Percentiles rank a stretch among this genome's conserved stretches.
These are phyloP conservation scores for Auricularia sp. DNA, from an alignment of 768 basidiomycete genomes.

Conservation along the genomic window DNA sequence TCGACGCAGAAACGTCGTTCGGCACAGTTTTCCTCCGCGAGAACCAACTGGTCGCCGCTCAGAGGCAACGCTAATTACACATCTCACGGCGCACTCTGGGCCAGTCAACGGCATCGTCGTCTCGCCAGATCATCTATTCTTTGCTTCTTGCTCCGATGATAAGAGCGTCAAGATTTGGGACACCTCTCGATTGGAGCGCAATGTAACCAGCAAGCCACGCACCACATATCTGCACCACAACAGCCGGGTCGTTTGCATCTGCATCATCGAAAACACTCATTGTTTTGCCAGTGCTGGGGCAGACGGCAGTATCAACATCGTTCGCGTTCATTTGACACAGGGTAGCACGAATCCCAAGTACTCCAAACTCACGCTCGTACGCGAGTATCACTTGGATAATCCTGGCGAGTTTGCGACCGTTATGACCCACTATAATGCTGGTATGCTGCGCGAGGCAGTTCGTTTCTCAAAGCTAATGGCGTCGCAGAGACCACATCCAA, in stretches of 20 bases:
- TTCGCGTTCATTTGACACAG: constrained; percentile 66
- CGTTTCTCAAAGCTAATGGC: neutral
- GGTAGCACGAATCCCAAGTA: constrained; percentile 74
- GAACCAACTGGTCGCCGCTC: constrained; percentile 51
- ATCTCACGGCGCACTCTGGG: constrained; percentile 75
- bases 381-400: constrained; percentile 68
- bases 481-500: constrained; percentile 62
- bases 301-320: constrained; percentile 35
- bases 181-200: constrained; percentile 81
- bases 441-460: constrained; percentile 26
- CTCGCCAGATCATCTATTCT: constrained; percentile 91
- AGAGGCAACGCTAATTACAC: constrained; percentile 75
- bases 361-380: constrained; percentile 63
- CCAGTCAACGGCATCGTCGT: constrained; percentile 72
- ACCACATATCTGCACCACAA: constrained; percentile 38
- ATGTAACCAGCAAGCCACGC: constrained; percentile 70
- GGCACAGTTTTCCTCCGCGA: constrained; percentile 58
- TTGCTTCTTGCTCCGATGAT: constrained; percentile 34
- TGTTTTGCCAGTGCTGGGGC: constrained; percentile 58
- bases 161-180: constrained; percentile 36
- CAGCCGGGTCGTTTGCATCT: constrained; percentile 57
- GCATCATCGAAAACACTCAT: constrained; percentile 76
- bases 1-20: constrained; percentile 61
- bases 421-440: constrained; percentile 72
- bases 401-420: constrained; percentile 74